Conservation (phyloP, 108 stramenopile genomes). For the Nitzschia putrida region DNA sequence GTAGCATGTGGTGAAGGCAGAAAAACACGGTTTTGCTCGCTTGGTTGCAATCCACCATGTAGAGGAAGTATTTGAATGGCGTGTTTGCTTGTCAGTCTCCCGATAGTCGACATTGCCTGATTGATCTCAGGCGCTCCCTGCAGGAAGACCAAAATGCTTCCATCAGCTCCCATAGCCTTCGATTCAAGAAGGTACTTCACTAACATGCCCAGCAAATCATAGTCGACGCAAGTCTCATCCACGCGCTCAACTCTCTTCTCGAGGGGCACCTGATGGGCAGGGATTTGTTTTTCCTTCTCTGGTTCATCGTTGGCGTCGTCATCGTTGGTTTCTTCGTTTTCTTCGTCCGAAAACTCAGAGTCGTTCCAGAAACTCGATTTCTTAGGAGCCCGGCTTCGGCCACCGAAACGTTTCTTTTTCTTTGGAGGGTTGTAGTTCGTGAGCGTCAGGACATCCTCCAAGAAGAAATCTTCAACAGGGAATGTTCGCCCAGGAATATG, state of each 20-base stretch:
- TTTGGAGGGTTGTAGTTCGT: slow-evolving; percentile 82
- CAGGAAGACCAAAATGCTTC: slow-evolving; percentile 90
- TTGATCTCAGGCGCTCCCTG: slow-evolving; percentile 92
- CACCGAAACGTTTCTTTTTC: slow-evolving; percentile 46
- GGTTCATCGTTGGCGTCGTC: neutral
- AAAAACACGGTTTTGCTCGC: slow-evolving; percentile 90
- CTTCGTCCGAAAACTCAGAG: slow-evolving; percentile 50
- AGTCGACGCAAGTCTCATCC: slow-evolving; percentile 67
- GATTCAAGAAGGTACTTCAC: slow-evolving; percentile 50
- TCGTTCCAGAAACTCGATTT: slow-evolving; percentile 44
- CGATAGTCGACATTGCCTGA: slow-evolving; percentile 54
- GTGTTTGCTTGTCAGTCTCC: slow-evolving; percentile 27
- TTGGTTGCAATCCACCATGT: slow-evolving; percentile 89
- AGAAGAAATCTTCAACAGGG: slow-evolving; percentile 85
- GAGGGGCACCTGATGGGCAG: slow-evolving; percentile 31
- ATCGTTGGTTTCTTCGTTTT: slow-evolving; percentile 19
- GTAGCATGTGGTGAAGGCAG: slow-evolving; percentile 56
- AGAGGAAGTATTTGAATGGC: slow-evolving; percentile 73
- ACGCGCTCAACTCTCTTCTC: slow-evolving; percentile 75
- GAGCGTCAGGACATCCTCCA: slow-evolving; percentile 84
- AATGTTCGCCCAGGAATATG: slow-evolving; percentile 94
- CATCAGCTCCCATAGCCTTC: slow-evolving; percentile 56
- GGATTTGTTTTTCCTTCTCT: neutral
- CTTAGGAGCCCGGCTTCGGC: slow-evolving; percentile 8
- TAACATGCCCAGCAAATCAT: slow-evolving; percentile 65